Conservation (phyloP, 352 stramenopile species). For the Phytophthora quininea region DNA sequence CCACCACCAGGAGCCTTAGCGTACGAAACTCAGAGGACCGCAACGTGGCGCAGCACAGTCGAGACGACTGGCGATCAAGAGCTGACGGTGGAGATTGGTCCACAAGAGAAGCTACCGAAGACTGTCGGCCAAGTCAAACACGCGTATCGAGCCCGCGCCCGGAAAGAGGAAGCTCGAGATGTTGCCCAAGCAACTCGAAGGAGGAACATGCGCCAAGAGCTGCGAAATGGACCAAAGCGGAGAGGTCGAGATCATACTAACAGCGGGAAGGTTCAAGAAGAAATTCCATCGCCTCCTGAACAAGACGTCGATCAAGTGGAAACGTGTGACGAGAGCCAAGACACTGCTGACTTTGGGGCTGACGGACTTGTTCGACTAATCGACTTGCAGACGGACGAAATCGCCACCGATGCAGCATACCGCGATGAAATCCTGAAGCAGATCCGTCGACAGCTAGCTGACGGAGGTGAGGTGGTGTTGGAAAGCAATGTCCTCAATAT, state of each 20-base stretch:
- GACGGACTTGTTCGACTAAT: conserved; percentile 3
- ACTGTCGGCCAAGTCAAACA: conserved; percentile 55
- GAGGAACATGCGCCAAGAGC: conserved; percentile 14
- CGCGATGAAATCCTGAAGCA: conserved; percentile 37
- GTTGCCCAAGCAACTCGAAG: conserved; percentile 21
- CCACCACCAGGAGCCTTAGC: conserved; percentile 19
- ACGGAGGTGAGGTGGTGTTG: conserved; percentile 37
- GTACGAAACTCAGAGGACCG: conserved; percentile 18
- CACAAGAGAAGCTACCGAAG: conserved; percentile 21
- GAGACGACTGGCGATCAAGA: conserved; percentile 1
- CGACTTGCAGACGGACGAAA: conserved; percentile 17
- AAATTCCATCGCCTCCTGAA: not conserved
- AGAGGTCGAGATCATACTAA: conserved; percentile 16
- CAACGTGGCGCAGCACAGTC: conserved; percentile 16
- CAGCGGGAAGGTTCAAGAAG: not conserved
- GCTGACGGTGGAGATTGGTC: not conserved
- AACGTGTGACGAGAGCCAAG: not conserved
- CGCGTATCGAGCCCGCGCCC: conserved; percentile 43
- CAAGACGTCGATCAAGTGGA: conserved; percentile 8
- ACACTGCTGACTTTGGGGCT: not conserved
- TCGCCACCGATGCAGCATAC: conserved; percentile 23
- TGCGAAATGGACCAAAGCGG: conserved; percentile 11
- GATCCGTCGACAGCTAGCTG: conserved; percentile 44
- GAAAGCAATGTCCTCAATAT: conserved; percentile 12
- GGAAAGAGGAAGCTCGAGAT: conserved; percentile 36